Evolutionary conservation across 2,329 filamentous ascomycete species (phyloP).

Genomic region (Nemania sp.): DNA sequence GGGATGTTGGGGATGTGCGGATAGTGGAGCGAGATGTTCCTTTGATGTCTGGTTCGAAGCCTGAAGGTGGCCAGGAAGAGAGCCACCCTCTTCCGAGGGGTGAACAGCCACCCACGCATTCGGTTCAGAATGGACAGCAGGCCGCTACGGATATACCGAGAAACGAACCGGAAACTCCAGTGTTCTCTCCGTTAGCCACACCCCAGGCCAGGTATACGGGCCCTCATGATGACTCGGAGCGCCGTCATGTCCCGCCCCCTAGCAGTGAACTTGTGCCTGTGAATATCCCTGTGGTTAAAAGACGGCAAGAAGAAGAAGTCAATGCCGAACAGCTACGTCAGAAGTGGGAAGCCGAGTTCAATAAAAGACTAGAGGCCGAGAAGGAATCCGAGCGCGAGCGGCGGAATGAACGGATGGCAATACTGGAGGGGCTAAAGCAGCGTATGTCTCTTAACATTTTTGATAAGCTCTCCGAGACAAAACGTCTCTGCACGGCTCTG

Average conservation of each 20-base stretch:
- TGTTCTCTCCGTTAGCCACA: neutral
- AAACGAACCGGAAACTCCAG: neutral
- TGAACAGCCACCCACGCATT: neutral
- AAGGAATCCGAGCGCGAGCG: slow-evolving; percentile 19
- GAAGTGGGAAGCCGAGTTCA: slow-evolving; percentile 32
- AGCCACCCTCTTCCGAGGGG: neutral
- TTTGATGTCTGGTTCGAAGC: slow-evolving; percentile 8
- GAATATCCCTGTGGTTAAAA: neutral
- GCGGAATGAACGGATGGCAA: slow-evolving; percentile 25
- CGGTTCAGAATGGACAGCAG: neutral
- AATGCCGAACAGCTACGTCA: slow-evolving; percentile 22
- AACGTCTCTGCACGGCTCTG: neutral
- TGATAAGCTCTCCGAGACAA: neutral
- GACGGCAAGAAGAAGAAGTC: neutral
- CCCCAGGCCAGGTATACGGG: neutral
- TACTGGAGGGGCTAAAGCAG: slow-evolving; percentile 32
- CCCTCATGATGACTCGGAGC: neutral
- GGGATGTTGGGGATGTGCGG: neutral
- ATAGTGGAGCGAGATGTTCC: neutral
- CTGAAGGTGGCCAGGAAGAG: neutral
- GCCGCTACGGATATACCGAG: neutral
- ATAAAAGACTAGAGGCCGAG: slow-evolving; percentile 25
- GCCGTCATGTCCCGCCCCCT: neutral
- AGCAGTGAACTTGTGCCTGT: neutral
- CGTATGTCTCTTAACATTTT: slow-evolving; percentile 5